These are phyloP conservation scores for Geotrichum klebahnii DNA, from an alignment of 1,139 yeast species.

Conservation along the genomic window DNA sequence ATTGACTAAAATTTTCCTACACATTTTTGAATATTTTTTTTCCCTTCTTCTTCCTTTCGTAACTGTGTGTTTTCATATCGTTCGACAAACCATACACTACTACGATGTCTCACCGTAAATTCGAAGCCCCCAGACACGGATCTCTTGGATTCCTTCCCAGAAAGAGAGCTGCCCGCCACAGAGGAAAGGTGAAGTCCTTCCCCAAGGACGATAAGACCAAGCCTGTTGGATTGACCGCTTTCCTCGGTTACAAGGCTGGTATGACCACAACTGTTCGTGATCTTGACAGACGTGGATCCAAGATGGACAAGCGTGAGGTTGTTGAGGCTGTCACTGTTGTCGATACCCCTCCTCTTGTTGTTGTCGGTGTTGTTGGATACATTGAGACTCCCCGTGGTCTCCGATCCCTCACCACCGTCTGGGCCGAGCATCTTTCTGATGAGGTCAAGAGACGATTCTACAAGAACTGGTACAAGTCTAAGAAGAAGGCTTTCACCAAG, in stretches of 20 bases:
- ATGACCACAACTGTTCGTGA: slow-evolving; percentile 99
- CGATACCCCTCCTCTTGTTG: slow-evolving; percentile 98
- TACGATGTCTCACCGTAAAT: slow-evolving; percentile 97
- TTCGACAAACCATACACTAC: slow-evolving; percentile 19
- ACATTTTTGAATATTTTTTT: slow-evolving; percentile 13
- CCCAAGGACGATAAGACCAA: slow-evolving; percentile 97
- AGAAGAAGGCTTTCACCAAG: slow-evolving; percentile 99
- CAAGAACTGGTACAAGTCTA: slow-evolving; percentile 99
- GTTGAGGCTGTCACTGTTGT: slow-evolving; percentile 99
- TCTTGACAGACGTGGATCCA: slow-evolving; percentile 99
- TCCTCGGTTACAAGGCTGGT: slow-evolving; percentile 99
- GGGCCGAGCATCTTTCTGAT: slow-evolving; percentile 99
- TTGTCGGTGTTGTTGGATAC: slow-evolving; percentile 99
- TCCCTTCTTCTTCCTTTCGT: slow-evolving; percentile 6
- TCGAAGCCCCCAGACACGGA: slow-evolving; percentile 99
- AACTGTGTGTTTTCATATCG: slow-evolving; percentile 20
- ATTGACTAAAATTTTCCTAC: no score
- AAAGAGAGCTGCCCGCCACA: slow-evolving; percentile 98
- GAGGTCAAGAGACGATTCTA: slow-evolving; percentile 99
- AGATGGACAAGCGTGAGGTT: slow-evolving; percentile 99
- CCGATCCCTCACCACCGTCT: slow-evolving; percentile 98
- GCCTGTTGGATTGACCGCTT: slow-evolving; percentile 98
- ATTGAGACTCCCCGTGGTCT: slow-evolving; percentile 99
- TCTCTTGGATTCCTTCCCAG: slow-evolving; percentile 98
- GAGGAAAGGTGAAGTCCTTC: slow-evolving; percentile 99